Evolutionary conservation across 352 stramenopile genomes (phyloP), one percentile per base, ranked within the genome.

Genomic region (Globisporangium solare): DNA sequence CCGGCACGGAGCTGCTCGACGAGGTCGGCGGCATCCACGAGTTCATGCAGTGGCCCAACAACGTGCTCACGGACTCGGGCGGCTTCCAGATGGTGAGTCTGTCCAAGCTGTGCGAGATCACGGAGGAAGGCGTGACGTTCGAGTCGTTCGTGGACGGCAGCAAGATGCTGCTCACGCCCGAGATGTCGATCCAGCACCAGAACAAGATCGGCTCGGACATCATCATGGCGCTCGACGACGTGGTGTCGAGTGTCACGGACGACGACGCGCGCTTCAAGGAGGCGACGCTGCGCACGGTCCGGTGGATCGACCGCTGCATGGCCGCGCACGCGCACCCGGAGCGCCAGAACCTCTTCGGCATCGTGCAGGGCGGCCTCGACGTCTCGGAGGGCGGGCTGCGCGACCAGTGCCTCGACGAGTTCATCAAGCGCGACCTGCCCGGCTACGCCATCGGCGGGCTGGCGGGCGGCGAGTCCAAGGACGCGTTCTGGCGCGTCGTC

Each of bases 81-180:
- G 97, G 97, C 11, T 99, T 99, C 83, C 96, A 99, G 74, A 99
- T 99, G 93, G 94, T 99, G 58, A 97, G 84, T 49, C 76, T 99
- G 37, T 85, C 97, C 24, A 88, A 96, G 56, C 74, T 98, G n/a
- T 96, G 93, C 21, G 75, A 96, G 60, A 97, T 99, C 60, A 98
- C 92, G 21, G 76, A 88, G 61, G 61, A 83, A 27, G 79, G 79
- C 51, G 78, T 88, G 50, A 76, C 75, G 54, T 88, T 88, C 48
- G 73, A 88, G 67, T 97, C 82, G 55, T 97, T 96, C 47, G 90
- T 89, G 43, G 91, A 97, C 61, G 88, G 87, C 45, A 85, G 69
- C 41, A 77, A 72, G 24, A 97, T 99, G 84, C 68, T 98, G 31
- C 75, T 99, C 24, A 96, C 88, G 20, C 97, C 96, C 8, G 97